Conservation (phyloP, 306 rosid genomes). For the Vicia faba region DNA sequence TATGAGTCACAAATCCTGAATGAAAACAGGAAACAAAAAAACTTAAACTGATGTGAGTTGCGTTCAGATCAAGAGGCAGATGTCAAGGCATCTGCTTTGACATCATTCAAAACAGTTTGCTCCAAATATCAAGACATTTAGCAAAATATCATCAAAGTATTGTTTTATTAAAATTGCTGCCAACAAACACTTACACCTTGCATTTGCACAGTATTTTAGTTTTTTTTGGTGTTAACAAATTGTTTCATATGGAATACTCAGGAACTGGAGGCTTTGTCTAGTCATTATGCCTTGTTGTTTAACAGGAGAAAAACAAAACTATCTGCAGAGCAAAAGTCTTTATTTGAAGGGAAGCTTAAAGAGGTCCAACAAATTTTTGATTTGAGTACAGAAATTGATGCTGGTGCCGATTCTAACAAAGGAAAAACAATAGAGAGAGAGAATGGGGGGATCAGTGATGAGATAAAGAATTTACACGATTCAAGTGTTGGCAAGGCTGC, state of each 20-base stretch:
- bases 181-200: no score
- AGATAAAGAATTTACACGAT: constrained; percentile 82
- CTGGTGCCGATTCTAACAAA: constrained; percentile 57
- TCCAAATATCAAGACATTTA: no score
- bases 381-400: constrained; percentile 69
- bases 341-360: constrained; percentile 83
- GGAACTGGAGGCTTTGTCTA: constrained; percentile 94
- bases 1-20: no score
- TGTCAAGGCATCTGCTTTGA: no score
- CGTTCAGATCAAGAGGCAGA: no score
- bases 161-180: no score
- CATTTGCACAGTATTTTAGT: neutral
- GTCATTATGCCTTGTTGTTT: constrained; percentile 80
- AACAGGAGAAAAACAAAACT: constrained; percentile 84
- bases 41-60: no score
- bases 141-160: no score
- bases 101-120: no score
- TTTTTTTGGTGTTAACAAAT: constrained; percentile 32
- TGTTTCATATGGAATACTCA: constrained; percentile 44
- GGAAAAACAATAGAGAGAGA: constrained; percentile 73
- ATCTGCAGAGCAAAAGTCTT: constrained; percentile 71
- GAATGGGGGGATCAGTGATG: constrained; percentile 68
- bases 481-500: constrained; percentile 94
- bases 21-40: no score
- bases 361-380: constrained; percentile 82